These are phyloP conservation scores for Amaranthus hypochondriacus DNA, from an alignment of 148 eudicot genomes.

Conservation along the genomic window DNA sequence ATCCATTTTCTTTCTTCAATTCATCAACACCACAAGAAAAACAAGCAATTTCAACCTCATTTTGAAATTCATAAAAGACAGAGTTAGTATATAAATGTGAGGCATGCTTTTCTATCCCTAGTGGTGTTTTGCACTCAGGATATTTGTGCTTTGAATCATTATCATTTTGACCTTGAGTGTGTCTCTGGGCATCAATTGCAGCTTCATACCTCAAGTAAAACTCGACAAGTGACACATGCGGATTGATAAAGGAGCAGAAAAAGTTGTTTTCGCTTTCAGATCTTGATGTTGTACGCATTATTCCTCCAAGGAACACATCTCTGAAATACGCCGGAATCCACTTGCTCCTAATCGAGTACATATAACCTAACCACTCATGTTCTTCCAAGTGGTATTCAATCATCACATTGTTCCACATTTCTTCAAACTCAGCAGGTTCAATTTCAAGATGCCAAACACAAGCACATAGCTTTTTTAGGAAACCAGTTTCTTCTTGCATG, in stretches of 20 bases:
- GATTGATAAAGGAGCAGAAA: background rate
- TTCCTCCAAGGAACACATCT: background rate
- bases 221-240: background rate
- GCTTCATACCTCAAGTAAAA: background rate
- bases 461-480: background rate
- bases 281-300: background rate
- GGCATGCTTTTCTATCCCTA: background rate
- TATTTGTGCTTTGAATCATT: background rate
- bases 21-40: background rate
- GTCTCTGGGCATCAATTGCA: background rate
- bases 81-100: background rate
- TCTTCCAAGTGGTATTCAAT: background rate
- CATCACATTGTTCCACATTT: background rate
- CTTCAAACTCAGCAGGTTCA: background rate
- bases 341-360: background rate
- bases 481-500: background rate
- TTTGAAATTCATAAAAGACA: background rate
- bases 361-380: background rate
- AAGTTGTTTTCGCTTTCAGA: background rate
- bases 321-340: slow-evolving; percentile 9
- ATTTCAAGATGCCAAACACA: background rate
- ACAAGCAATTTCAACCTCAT: background rate
- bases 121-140: background rate
- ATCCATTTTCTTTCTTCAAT: background rate
- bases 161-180: background rate